Evolutionary conservation across 345 rosid genomes (phyloP), one percentile per base, ranked within the genome.

Genomic region (Acer campestre): DNA sequence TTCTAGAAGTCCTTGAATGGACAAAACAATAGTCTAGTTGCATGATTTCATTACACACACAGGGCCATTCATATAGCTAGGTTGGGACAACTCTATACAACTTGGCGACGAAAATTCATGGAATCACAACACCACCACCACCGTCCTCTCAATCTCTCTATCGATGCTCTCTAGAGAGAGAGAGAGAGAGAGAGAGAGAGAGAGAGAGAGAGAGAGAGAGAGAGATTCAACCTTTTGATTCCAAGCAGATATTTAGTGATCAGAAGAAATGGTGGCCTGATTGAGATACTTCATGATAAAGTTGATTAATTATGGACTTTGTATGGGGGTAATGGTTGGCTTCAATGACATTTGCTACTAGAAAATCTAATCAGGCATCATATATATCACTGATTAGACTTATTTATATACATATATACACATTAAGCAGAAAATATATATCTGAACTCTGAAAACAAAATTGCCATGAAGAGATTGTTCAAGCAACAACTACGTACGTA

Each of bases 61-160:
- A 78, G 81, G 82, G 35, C 61, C 55, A 51, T 35, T 35, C 38
- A 35, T 35, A 35, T 82, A 83, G 83, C 73, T 49, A 83, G 83
- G 75, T 49, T 65, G 82, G 86, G 90, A 74, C 85, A 74, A 83
- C 61, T 23, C 81, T 58, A 49, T 18, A 48, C 98, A 85, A 91
- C 88, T 93, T 90, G 91, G 87, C 79, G 71, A 16, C 70, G 78
- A 74, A 76, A 75, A 77, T 71, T 82, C 81, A 55, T 80, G 80
- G 73, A 82, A 84, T 82, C 81, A 74, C 82, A 56, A 81, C 84
- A 79, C 90, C 86, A 64, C 49, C 82, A 56, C 81, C 84, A 79
- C 90, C 86, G 67, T 44, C 82, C 75, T 53, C 80, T 70, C 74
- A 73, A 82, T 83, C 90, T 77, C 73, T 58, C 22, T 16, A 3